phyloP scores from a whole-genome alignment of 2,329 filamentous ascomycete genomes.

The Colletotrichum caudatum region DNA sequence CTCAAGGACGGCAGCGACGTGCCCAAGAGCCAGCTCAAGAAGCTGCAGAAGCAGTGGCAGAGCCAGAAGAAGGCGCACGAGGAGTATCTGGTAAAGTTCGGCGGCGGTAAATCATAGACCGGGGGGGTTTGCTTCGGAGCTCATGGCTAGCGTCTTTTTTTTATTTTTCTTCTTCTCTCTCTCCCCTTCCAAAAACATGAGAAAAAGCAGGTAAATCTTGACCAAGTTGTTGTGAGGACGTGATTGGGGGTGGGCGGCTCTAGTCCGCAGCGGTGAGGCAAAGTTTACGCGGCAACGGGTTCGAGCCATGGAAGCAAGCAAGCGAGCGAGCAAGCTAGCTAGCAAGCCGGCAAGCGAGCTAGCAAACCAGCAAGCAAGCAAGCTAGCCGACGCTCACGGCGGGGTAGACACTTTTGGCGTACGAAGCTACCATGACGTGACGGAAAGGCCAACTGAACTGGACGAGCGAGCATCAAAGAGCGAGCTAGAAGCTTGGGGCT shows the following conservation, averaged over 20 bases:
- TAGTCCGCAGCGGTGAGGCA: background rate
- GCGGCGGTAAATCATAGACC: slow-evolving; percentile 33
- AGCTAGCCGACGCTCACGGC: no score
- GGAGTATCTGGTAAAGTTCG: slow-evolving; percentile 57
- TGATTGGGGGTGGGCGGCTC: background rate
- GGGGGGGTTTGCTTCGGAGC: background rate
- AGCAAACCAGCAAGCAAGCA: background rate
- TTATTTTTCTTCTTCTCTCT: no score
- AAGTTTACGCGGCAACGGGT: background rate
- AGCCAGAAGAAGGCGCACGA: slow-evolving; percentile 88
- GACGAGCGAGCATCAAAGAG: background rate
- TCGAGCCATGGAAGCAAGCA: background rate
- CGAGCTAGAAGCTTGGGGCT: background rate
- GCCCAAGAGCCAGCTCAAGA: slow-evolving; percentile 83
- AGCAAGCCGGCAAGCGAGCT: no score
- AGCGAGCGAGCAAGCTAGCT: no score
- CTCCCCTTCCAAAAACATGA: no score
- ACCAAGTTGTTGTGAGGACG: slow-evolving; percentile 2
- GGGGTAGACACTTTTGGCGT: background rate
- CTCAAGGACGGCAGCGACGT: slow-evolving; percentile 83
- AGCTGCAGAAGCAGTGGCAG: slow-evolving; percentile 90
- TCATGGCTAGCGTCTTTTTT: background rate
- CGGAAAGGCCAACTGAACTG: background rate
- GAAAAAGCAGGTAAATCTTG: background rate
- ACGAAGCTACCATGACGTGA: background rate